Base-by-base conservation (phyloP, 1,284 basidiomycete species). In the Pholiota adiposa region DNA sequence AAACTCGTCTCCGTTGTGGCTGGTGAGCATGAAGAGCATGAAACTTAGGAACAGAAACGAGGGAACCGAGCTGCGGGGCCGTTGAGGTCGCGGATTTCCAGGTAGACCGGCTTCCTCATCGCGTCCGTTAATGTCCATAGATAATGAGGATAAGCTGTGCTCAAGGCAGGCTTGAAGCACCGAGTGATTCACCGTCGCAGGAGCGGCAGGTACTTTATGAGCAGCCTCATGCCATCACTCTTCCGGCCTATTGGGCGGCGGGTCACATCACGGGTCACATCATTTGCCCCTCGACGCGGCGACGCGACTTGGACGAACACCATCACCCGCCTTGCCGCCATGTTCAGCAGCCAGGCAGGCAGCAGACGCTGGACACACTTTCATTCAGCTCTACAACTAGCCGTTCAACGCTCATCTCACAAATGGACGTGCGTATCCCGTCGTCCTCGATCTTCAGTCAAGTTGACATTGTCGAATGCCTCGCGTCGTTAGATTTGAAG, bases 331-430 rank as follows among this genome's bases (percentile, higher is more conserved):
- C n/a, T n/a, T n/a, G n/a, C n/a, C n/a, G 36, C 40, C 36, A 82
- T 82, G 82, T 77, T 78, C 66, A 69, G 61, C 53, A 75, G 78
- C 69, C 72, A 77, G 63, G 72, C 75, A 7, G 84, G 84, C 52
- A 90, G 84, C 67, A 85, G 85, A 69, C 84, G 90, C 33, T 92
- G 89, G 88, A 84, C 81, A 0, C 85, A 89, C 69, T 92, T 92
- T 62, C 84, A 87, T 62, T 87, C 88, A 1, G 90, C 90, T 0
- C 72, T 92, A 27, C 87, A 90, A 68, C 83, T 90, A 12, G 90
- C 90, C 14, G 84, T 90, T 23, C 88, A 89, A 66, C 80, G 88
- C 19, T 82, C 88, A n/a, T 84, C 89, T 3, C 87, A 89, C 70
- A 91, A 91, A 68, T 92, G 90, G 90, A 88, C 88, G 90, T 90